Base-by-base conservation (phyloP, 176 grass and related monocot species). In the Bolboschoenus planiculmis region DNA sequence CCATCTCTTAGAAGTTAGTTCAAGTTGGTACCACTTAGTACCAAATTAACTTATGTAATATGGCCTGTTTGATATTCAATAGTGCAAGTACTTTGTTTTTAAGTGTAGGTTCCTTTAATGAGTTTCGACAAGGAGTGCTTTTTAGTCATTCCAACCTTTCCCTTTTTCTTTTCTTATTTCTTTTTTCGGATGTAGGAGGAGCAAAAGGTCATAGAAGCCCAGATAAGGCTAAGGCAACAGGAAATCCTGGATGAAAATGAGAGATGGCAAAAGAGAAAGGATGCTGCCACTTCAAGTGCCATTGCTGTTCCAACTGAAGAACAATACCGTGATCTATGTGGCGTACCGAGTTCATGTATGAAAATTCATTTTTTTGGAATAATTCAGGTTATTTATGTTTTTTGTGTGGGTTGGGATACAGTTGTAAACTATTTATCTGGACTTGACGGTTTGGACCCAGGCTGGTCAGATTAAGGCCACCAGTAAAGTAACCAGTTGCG, bases 121-220 rank as follows among this genome's bases (percentile, higher is more conserved):
- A 27, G 42, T 48, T 72, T 74, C 23, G 27, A 16, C 1, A 14
- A 1, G 1, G 40, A 74, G 40, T 74, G 42, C 70, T 33, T 14
- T 53, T 70, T 77, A 50, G 72, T n/a, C 20, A 14, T 77, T 77
- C 16, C 40, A 48, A 24, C 83, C 81, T n/a, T 60, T 74, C 35
- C 18, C 3, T 74, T 84, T 70, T 72, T 40, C 30, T 35, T 26
- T 30, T 55, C 53, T 62, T 67, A n/a, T 62, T 48, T 48, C n/a
- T 2, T 47, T 76, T 58, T 58, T 48, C 59, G 2, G 55, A 47
- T 43, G 31, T 35, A 99, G 96, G 96, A 99, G 84, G 96, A 99
- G 74, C 96, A 99, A 84, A 95, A 90, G 89, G 91, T 99, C 68
- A 93, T 99, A 65, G 92, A 95, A 87, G 96, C 92, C 5, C 96